These are phyloP conservation scores for Cucumis melo DNA, from an alignment of 306 rosid genomes.

Conservation along the genomic window DNA sequence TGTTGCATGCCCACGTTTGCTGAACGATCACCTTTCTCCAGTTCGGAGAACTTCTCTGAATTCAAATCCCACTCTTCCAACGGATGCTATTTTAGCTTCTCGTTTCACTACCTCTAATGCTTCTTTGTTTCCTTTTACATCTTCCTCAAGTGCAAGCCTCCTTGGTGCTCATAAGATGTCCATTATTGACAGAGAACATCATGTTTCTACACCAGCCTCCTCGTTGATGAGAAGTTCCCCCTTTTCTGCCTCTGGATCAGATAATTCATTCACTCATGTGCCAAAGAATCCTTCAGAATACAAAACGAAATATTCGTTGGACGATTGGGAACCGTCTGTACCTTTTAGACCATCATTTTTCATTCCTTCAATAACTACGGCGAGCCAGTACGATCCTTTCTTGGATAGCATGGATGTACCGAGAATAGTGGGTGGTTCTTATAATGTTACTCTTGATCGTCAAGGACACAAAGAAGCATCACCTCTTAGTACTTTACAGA, in stretches of 20 bases:
- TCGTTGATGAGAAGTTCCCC: slow-evolving; percentile 22
- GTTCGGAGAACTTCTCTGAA: slow-evolving; percentile 13
- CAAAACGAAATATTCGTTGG: slow-evolving; percentile 28
- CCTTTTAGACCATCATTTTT: slow-evolving; percentile 81
- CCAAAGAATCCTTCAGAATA: slow-evolving; percentile 20
- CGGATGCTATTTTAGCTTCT: slow-evolving; percentile 19
- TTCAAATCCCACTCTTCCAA: slow-evolving; percentile 13
- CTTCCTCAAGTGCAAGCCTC: slow-evolving; percentile 21
- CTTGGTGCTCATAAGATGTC: slow-evolving; percentile 23
- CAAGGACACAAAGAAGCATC: slow-evolving; percentile 38
- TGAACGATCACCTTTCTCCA: slow-evolving; percentile 18
- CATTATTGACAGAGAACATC: slow-evolving; percentile 24
- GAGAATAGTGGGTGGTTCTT: slow-evolving; percentile 45
- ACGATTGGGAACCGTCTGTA: slow-evolving; percentile 86
- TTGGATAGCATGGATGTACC: slow-evolving; percentile 61
- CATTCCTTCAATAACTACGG: slow-evolving; percentile 42
- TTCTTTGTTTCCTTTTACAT: slow-evolving; percentile 24
- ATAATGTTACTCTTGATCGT: slow-evolving; percentile 36
- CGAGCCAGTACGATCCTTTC: slow-evolving; percentile 60
- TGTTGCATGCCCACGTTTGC: slow-evolving; percentile 16
- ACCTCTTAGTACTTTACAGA: slow-evolving; percentile 22
- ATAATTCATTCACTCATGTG: slow-evolving; percentile 25
- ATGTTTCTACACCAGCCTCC: slow-evolving; percentile 18
- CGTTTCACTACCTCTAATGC: slow-evolving; percentile 22
- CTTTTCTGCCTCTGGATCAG: slow-evolving; percentile 32